A percentile compares a stretch with the other conserved stretches of the same genome.
phyloP scores from a whole-genome alignment of 805 yeast species.

The Candida rishiriensis region DNA sequence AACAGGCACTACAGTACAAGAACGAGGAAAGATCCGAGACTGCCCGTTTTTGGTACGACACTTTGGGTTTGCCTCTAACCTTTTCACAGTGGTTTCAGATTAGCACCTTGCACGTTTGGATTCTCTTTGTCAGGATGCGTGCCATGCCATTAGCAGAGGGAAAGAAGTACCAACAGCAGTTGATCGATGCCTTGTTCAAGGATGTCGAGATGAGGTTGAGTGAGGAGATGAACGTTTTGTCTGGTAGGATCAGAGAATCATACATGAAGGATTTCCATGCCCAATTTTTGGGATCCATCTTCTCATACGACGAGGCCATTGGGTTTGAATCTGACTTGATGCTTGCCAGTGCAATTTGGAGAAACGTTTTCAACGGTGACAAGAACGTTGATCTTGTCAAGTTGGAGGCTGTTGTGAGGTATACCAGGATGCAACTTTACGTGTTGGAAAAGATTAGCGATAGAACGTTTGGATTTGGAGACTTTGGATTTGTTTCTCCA shows the following conservation, averaged over 20 bases:
- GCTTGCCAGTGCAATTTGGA: conserved; percentile 76
- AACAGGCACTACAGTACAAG: conserved; percentile 76
- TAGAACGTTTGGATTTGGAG: conserved; percentile 89
- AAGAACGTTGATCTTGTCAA: conserved; percentile 76
- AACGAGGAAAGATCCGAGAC: conserved; percentile 65
- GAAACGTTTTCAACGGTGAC: conserved; percentile 87
- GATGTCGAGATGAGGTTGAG: conserved; percentile 85
- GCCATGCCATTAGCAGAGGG: conserved; percentile 92
- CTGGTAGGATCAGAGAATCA: conserved; percentile 77
- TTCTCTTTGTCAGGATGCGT: conserved; percentile 90
- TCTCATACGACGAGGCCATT: conserved; percentile 91
- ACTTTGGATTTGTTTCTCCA: conserved; percentile 80
- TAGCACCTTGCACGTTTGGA: conserved; percentile 88
- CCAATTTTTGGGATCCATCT: conserved; percentile 83
- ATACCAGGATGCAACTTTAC: conserved; percentile 84
- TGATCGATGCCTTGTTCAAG: conserved; percentile 82
- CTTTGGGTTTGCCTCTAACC: conserved; percentile 75
- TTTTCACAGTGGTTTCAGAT: conserved; percentile 97
- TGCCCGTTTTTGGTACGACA: conserved; percentile 82
- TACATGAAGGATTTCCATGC: conserved; percentile 87
- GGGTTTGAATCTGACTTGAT: conserved; percentile 67
- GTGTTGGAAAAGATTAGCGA: conserved; percentile 83
- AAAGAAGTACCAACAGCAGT: conserved; percentile 82
- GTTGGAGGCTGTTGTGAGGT: conserved; percentile 84
- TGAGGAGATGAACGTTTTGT: conserved; percentile 78